phyloP scores from a whole-genome alignment of 176 grass and related monocot genomes.

The Rhynchospora tenuis region DNA sequence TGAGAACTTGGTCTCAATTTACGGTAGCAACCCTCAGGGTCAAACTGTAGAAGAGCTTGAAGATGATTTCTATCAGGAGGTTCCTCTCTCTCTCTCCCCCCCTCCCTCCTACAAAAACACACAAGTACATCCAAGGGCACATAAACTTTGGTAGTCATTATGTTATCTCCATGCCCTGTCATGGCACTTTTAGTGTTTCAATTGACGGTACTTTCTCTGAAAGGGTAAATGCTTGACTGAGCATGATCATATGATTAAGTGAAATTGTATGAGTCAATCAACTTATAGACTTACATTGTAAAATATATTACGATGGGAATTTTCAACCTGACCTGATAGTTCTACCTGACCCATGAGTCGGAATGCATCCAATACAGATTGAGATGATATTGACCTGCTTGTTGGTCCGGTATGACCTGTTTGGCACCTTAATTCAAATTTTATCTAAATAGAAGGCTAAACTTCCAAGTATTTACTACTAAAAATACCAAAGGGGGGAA shows the following conservation, averaged over 20 bases:
- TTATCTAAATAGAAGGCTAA: neutral
- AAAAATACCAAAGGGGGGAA: too few species aligned
- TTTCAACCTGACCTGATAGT: neutral
- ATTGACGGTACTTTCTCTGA: neutral
- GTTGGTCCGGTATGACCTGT: neutral
- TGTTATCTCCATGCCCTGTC: neutral
- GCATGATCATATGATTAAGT: neutral
- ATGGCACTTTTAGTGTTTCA: neutral
- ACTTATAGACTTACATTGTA: neutral
- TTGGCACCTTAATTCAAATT: neutral
- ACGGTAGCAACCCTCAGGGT: conserved; percentile 55
- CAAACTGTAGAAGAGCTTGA: conserved; percentile 63
- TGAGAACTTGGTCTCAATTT: conserved; percentile 68
- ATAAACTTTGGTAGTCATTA: neutral
- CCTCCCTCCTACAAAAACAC: neutral
- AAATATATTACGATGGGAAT: neutral
- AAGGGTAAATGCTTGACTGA: neutral
- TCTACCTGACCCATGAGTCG: neutral
- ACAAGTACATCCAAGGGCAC: neutral
- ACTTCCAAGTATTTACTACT: neutral
- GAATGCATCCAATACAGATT: neutral
- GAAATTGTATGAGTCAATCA: neutral
- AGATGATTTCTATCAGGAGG: conserved; percentile 86
- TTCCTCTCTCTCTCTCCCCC: conserved; percentile 8
- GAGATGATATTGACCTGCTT: neutral